A percentile compares a stretch with the other conserved stretches of the same genome.
Evolutionary conservation across 2,329 filamentous ascomycete species (phyloP).

Genomic region (Venturiaceae sp.): DNA sequence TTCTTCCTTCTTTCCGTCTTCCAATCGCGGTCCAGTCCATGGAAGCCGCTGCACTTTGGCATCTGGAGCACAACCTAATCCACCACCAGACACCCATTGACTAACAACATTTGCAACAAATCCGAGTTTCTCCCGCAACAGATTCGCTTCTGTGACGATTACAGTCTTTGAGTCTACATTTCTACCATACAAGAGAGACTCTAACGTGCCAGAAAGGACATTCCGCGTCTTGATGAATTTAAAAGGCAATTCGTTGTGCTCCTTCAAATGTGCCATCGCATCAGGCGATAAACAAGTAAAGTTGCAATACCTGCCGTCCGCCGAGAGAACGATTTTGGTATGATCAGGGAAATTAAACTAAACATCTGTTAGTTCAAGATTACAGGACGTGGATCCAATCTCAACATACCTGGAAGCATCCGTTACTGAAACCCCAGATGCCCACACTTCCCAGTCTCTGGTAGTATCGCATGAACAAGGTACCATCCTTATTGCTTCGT

Average conservation of each 20-base stretch:
- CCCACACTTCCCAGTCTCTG: constrained; percentile 73
- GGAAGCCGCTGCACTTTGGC: constrained; percentile 23
- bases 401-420: constrained; percentile 57
- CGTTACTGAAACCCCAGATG: constrained; percentile 73
- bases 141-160: constrained; percentile 58
- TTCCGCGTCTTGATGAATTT: constrained; percentile 60
- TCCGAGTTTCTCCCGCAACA: constrained; percentile 62
- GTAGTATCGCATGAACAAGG: constrained; percentile 62
- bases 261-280: constrained; percentile 55
- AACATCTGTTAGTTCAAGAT: constrained; percentile 15
- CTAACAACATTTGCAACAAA: constrained; percentile 60
- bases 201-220: constrained; percentile 61
- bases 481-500: constrained; percentile 12
- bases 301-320: constrained; percentile 64
- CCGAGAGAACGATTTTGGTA: constrained; percentile 71
- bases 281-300: constrained; percentile 69
- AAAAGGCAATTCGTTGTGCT: constrained; percentile 52
- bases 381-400: background rate
- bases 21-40: constrained; percentile 34
- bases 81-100: constrained; percentile 62
- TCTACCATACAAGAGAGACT: constrained; percentile 58
- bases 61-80: constrained; percentile 44
- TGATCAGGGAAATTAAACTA: constrained; percentile 84
- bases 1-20: constrained; percentile 34
- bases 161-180: constrained; percentile 38